These are phyloP conservation scores for Saccharata proteae DNA, from an alignment of 2,329 filamentous ascomycete species.

Conservation along the genomic window DNA sequence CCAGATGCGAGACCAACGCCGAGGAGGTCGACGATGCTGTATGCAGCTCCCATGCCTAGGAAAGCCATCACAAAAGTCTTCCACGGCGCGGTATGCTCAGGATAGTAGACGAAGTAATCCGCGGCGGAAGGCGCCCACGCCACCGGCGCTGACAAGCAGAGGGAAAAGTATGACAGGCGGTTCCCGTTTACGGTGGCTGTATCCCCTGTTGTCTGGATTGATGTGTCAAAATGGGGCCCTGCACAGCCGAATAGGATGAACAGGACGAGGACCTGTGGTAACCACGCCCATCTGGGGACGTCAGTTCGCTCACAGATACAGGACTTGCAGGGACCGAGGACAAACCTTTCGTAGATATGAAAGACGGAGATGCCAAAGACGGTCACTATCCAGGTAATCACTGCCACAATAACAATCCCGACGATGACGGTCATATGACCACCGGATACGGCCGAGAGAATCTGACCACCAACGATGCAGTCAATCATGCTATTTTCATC, in stretches of 20 bases:
- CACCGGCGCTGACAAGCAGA: constrained; percentile 24
- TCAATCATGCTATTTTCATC: constrained; percentile 33
- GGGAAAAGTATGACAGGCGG: constrained; percentile 24
- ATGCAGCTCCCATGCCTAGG: constrained; percentile 21
- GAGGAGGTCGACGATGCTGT: constrained; percentile 22
- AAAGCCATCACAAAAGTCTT: constrained; percentile 28
- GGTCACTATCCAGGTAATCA: constrained; percentile 20
- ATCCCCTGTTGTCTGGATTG: constrained; percentile 18
- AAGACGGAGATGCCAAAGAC: constrained; percentile 30
- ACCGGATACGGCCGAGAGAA: constrained; percentile 29
- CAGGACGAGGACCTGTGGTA: constrained; percentile 30
- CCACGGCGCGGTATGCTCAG: constrained; percentile 22
- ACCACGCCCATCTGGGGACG: constrained; percentile 29
- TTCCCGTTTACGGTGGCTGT: constrained; percentile 21
- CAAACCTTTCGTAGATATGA: constrained; percentile 32
- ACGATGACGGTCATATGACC: constrained; percentile 24
- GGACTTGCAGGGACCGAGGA: no score
- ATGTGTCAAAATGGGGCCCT: constrained; percentile 16
- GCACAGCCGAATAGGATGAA: constrained; percentile 29
- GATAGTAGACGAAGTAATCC: constrained; percentile 35
- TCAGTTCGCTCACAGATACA: no score
- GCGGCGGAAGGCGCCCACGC: constrained; percentile 14
- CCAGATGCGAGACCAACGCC: neutral
- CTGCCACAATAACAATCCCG: constrained; percentile 23
- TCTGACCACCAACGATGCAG: constrained; percentile 30